These are phyloP conservation scores for Domatiomyces globalis DNA, from an alignment of 2,329 filamentous ascomycete genomes.

Conservation along the genomic window DNA sequence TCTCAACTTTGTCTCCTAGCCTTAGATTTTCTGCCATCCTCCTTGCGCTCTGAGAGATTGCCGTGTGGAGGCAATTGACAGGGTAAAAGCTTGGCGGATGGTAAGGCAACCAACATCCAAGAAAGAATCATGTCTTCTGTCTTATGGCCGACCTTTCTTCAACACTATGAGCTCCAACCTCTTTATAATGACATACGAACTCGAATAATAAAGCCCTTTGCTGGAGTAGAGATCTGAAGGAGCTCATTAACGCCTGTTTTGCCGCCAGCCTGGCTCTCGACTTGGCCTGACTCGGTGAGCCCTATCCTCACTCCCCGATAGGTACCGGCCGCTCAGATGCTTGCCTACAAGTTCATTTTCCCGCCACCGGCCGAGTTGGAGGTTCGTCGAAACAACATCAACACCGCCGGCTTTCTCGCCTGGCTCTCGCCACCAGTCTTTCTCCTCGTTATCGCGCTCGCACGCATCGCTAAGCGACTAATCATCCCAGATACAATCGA, in stretches of 20 bases:
- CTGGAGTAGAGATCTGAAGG: too few species aligned
- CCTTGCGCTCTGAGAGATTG: too few species aligned
- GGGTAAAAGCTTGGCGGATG: too few species aligned
- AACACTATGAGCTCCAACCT: too few species aligned
- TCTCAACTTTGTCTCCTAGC: not conserved
- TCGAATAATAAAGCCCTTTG: too few species aligned
- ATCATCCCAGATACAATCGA: not conserved
- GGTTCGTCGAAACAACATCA: conserved; percentile 38
- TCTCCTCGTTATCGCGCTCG: conserved; percentile 19
- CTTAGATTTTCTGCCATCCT: not conserved
- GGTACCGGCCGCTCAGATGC: not conserved
- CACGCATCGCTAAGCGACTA: conserved; percentile 5
- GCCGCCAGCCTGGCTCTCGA: not conserved
- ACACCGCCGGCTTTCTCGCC: conserved; percentile 41
- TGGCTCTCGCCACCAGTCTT: conserved; percentile 40
- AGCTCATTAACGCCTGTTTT: too few species aligned
- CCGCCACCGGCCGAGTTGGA: conserved; percentile 36
- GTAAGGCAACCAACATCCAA: too few species aligned
- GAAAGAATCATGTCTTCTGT: too few species aligned
- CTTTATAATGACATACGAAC: too few species aligned
- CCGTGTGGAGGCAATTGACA: too few species aligned
- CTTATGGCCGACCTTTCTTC: too few species aligned
- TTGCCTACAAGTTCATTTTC: conserved; percentile 1
- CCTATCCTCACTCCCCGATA: not conserved
- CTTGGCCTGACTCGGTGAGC: not conserved